Conservation (phyloP, 768 basidiomycete genomes). For the Boletus fagicola region DNA sequence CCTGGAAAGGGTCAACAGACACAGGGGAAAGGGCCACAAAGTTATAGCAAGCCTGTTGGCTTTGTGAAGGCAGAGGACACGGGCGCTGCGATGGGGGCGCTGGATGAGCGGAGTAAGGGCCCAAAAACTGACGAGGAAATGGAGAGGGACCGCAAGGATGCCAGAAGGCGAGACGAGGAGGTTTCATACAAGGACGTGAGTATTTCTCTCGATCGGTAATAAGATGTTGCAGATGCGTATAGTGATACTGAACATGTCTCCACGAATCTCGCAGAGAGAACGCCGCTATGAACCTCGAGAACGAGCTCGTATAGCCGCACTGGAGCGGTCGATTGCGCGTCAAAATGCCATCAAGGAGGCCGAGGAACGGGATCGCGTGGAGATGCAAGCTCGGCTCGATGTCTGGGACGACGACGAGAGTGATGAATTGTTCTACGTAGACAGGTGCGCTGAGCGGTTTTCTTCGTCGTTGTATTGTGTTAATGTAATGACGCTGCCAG, state of each 20-base stretch:
- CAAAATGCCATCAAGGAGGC: constrained; percentile 70
- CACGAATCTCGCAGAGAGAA: constrained; percentile 61
- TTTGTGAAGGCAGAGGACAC: constrained; percentile 75
- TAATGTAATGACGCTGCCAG: constrained; percentile 35
- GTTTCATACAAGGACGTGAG: constrained; percentile 83
- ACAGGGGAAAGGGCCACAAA: constrained; percentile 67
- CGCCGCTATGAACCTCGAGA: constrained; percentile 92
- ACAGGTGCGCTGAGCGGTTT: constrained; percentile 55
- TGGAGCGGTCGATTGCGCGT: constrained; percentile 74
- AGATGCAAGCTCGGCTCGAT: constrained; percentile 79
- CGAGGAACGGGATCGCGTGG: constrained; percentile 75
- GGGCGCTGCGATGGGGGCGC: constrained; percentile 36
- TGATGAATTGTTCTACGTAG: constrained; percentile 89
- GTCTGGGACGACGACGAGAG: constrained; percentile 94
- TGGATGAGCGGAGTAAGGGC: constrained; percentile 37
- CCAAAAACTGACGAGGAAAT: constrained; percentile 85
- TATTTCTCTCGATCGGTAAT: constrained; percentile 17
- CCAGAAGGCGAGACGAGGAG: constrained; percentile 75
- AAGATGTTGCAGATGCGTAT: neutral
- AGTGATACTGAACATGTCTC: neutral
- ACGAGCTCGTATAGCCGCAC: constrained; percentile 69
- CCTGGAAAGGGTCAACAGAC: constrained; percentile 45
- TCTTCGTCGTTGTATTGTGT: neutral
- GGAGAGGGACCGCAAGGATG: constrained; percentile 78
- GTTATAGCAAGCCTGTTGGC: constrained; percentile 74